phyloP scores from a whole-genome alignment of 1,284 basidiomycete genomes.

The Neolentinus lepideus region DNA sequence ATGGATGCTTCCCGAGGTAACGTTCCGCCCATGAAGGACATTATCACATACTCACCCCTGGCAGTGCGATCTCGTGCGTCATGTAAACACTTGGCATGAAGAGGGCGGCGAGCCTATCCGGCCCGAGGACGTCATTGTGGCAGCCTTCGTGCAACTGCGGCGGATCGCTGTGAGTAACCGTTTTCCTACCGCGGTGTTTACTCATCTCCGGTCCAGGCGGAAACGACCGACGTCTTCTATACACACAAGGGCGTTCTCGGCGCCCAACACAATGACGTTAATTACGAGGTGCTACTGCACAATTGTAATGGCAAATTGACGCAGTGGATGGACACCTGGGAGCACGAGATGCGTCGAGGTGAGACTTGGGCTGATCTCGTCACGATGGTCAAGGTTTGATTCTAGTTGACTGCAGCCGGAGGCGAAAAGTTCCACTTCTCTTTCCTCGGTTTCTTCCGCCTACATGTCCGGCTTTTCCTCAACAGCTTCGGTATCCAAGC shows the following conservation, averaged over 20 bases:
- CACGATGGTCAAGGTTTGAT: constrained; percentile 3
- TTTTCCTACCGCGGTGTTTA: constrained; percentile 4
- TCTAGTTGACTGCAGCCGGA: constrained; percentile 33
- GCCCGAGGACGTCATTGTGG: constrained; percentile 73
- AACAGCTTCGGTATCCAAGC: constrained; percentile 74
- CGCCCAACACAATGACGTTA: constrained; percentile 47
- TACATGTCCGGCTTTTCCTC: constrained; percentile 71
- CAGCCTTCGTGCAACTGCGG: constrained; percentile 67
- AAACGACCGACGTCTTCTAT: constrained; percentile 69
- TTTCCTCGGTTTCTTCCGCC: constrained; percentile 65
- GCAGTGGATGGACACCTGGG: constrained; percentile 64
- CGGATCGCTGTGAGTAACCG: constrained; percentile 55
- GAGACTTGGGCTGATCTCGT: constrained; percentile 10
- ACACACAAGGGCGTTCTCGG: constrained; percentile 39
- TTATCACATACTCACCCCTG: background rate
- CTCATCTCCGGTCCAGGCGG: constrained; percentile 36
- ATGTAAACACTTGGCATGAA: constrained; percentile 64
- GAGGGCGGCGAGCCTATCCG: constrained; percentile 44
- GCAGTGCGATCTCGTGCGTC: constrained; percentile 58
- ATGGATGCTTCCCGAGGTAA: constrained; percentile 76
- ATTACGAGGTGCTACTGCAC: constrained; percentile 61
- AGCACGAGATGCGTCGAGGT: constrained; percentile 65
- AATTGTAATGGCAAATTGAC: constrained; percentile 66
- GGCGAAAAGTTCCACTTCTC: constrained; percentile 66
- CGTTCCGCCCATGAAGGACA: background rate